These are phyloP conservation scores for Globisporangium emineosum DNA, from an alignment of 352 stramenopile species.

Conservation along the genomic window DNA sequence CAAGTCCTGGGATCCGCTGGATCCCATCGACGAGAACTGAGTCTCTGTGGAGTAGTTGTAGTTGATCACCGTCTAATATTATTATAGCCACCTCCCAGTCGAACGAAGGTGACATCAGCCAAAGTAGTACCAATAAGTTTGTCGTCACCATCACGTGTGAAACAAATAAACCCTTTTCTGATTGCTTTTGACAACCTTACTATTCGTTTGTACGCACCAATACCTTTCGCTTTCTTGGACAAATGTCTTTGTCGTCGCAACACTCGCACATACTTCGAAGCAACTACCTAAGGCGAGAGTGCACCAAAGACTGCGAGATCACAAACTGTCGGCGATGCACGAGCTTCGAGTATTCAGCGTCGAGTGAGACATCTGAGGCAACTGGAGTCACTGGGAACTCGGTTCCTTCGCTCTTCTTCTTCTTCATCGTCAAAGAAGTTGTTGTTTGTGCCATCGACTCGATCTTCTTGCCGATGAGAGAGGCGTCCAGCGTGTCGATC, in stretches of 20 bases:
- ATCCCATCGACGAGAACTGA: conserved; percentile 46
- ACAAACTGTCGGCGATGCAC: conserved; percentile 8
- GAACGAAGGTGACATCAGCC: not conserved
- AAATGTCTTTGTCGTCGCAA: not conserved
- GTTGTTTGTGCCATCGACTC: not conserved
- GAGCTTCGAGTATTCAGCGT: conserved; percentile 4
- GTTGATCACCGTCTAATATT: not conserved
- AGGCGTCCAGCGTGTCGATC: not conserved
- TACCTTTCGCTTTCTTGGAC: not conserved
- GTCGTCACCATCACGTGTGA: not conserved
- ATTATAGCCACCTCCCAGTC: not conserved
- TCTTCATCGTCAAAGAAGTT: not conserved
- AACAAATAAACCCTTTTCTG: not conserved
- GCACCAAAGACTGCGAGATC: conserved; percentile 9
- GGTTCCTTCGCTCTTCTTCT: not conserved
- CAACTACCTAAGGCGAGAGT: not conserved
- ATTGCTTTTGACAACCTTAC: not conserved
- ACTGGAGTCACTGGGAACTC: not conserved
- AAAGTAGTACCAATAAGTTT: not conserved
- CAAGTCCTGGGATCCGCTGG: conserved; percentile 39
- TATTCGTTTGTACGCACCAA: not conserved
- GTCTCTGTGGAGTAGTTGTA: not conserved
- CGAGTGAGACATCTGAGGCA: not conserved
- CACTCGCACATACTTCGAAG: not conserved
- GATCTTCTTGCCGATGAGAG: not conserved